These are phyloP conservation scores for Linaria vulgaris DNA, from an alignment of 257 asterid genomes.

Conservation along the genomic window DNA sequence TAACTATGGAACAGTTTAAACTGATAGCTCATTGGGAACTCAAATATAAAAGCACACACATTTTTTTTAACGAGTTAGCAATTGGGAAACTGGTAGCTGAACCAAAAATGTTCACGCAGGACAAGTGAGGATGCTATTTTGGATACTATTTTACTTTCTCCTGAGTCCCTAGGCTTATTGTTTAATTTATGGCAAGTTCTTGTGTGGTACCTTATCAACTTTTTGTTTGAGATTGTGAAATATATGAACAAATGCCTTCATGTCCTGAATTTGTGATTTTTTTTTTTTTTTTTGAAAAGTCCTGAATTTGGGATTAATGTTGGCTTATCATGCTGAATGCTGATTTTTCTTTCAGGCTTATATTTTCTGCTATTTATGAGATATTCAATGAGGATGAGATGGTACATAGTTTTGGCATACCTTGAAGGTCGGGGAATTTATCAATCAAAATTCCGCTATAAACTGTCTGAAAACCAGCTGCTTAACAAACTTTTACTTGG, in stretches of 20 bases:
- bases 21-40: no score
- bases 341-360: conserved; percentile 51
- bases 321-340: conserved; percentile 7
- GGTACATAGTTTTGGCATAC: conserved; percentile 37
- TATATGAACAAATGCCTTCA: no score
- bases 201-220: background rate
- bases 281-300: no score
- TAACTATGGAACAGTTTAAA: no score
- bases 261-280: no score
- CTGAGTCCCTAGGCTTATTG: background rate
- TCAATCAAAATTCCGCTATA: conserved; percentile 15
- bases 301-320: conserved; percentile 10
- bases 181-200: background rate
- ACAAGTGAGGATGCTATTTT: no score
- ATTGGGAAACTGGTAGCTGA: no score
- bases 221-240: background rate
- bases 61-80: no score
- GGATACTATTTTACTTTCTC: background rate
- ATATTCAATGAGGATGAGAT: conserved; percentile 74
- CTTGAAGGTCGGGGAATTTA: conserved; percentile 24
- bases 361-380: conserved; percentile 52
- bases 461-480: background rate
- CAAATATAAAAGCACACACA: no score
- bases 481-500: background rate
- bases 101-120: no score